phyloP scores from a whole-genome alignment of 345 rosid species.

The Aegle marmelos region DNA sequence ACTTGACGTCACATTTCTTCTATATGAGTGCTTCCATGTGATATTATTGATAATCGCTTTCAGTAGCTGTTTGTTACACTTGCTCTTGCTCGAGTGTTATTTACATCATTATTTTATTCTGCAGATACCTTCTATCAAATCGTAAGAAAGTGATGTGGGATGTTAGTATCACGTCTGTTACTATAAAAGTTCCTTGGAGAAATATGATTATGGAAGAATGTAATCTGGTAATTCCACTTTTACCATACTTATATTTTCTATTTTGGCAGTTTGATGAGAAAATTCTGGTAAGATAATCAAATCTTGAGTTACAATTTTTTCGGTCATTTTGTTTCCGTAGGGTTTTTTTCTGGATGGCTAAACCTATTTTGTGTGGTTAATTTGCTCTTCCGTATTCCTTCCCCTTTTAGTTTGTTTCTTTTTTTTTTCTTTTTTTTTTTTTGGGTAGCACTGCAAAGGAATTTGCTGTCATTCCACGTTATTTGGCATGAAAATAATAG shows the following conservation, averaged over 20 bases:
- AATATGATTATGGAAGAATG: conserved; percentile 39
- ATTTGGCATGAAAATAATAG: neutral
- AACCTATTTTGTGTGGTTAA: neutral
- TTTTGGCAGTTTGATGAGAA: neutral
- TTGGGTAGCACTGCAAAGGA: no score
- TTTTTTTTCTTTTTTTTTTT: no score
- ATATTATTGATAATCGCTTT: neutral
- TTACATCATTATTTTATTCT: conserved; percentile 13
- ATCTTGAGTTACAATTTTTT: neutral
- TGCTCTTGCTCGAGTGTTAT: neutral
- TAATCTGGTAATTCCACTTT: conserved; percentile 56
- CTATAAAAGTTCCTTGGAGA: conserved; percentile 49
- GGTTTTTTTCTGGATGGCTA: neutral
- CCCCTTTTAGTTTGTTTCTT: neutral
- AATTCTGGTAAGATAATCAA: neutral
- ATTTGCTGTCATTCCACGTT: no score
- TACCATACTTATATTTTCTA: no score
- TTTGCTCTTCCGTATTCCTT: neutral
- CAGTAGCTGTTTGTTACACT: neutral
- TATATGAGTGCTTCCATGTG: neutral
- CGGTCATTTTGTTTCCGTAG: neutral
- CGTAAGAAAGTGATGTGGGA: conserved; percentile 63
- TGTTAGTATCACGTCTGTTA: conserved; percentile 43
- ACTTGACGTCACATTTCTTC: conserved; percentile 4
- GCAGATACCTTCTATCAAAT: conserved; percentile 67